Conservation (phyloP, 225 moss, liverwort and hornwort species). For the Pseudisothecium myosuroides region DNA sequence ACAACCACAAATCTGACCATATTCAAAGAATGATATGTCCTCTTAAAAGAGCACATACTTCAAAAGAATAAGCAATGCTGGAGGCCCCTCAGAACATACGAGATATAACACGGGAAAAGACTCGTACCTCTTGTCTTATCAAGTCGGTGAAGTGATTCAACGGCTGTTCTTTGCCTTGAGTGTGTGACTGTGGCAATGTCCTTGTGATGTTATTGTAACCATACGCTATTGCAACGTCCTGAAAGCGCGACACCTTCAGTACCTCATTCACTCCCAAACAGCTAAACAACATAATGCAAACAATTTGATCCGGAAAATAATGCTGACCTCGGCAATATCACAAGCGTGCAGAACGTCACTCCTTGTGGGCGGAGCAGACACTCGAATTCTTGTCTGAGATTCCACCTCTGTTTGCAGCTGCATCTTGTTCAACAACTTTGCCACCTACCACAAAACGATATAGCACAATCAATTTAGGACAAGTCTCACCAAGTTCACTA, state of each 20-base stretch:
- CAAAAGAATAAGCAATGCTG: neutral
- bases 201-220: conserved; percentile 77
- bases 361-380: conserved; percentile 86
- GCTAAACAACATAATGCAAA: neutral
- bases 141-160: conserved; percentile 84
- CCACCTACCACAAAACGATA: conserved; percentile 32
- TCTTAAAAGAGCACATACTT: neutral
- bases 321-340: conserved; percentile 84
- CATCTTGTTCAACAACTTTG: conserved; percentile 67
- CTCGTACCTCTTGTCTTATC: conserved; percentile 70
- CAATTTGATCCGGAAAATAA: neutral
- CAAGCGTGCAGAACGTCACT: conserved; percentile 90
- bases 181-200: conserved; percentile 67
- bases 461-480: neutral
- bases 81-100: neutral
- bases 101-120: neutral
- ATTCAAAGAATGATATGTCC: neutral
- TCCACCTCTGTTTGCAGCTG: conserved; percentile 54
- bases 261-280: neutral
- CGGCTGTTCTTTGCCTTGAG: conserved; percentile 80
- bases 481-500: neutral
- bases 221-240: conserved; percentile 95
- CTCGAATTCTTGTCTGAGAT: conserved; percentile 36
- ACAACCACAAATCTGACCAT: neutral
- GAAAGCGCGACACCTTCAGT: conserved; percentile 8